phyloP scores from a whole-genome alignment of 257 asterid genomes.

The Solanum medicagineum region DNA sequence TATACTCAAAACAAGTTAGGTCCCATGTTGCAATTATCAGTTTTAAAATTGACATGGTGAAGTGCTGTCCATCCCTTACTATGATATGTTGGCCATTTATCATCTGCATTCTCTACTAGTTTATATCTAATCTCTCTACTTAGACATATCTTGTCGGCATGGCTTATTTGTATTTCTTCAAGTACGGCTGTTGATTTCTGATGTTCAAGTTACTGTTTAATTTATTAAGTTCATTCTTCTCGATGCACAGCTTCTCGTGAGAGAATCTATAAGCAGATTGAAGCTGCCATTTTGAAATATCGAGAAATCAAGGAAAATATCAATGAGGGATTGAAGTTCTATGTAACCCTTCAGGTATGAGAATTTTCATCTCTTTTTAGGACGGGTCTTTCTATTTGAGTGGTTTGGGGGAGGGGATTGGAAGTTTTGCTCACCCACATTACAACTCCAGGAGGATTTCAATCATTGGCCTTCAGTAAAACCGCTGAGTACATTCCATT shows the following conservation, averaged over 20 bases:
- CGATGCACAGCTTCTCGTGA: slow-evolving; percentile 72
- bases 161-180: background rate
- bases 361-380: background rate
- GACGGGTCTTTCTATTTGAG: background rate
- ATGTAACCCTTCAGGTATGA: slow-evolving; percentile 86
- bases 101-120: background rate
- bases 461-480: background rate
- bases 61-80: background rate
- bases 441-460: background rate
- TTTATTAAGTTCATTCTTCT: slow-evolving; percentile 3
- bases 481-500: background rate
- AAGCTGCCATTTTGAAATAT: slow-evolving; percentile 83
- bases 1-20: background rate
- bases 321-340: slow-evolving; percentile 92
- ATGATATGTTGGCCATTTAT: background rate
- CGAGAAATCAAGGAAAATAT: slow-evolving; percentile 89
- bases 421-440: background rate
- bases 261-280: slow-evolving; percentile 82
- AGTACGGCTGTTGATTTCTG: background rate
- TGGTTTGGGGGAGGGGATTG: background rate
- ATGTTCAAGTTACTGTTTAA: background rate
- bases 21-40: background rate
- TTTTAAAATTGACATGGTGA: background rate
- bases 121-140: background rate
- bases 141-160: background rate